Conservation (phyloP, 495 filamentous ascomycete species). For the Aspergillus coremiiformis region DNA sequence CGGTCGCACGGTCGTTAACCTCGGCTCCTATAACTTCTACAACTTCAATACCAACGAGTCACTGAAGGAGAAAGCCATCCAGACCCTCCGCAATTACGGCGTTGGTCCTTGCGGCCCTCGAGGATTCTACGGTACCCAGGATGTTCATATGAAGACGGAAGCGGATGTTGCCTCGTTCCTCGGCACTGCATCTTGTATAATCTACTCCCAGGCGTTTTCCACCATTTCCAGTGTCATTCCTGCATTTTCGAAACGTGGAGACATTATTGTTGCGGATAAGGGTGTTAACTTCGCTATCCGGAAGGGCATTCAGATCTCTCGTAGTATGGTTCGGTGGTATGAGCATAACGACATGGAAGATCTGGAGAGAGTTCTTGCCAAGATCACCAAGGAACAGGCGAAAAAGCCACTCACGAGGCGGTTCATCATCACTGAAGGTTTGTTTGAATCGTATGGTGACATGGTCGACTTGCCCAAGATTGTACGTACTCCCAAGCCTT, state of each 20-base stretch:
- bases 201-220: slow-evolving; percentile 92
- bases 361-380: slow-evolving; percentile 75
- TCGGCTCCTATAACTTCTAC: slow-evolving; percentile 93
- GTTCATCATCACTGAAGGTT: slow-evolving; percentile 93
- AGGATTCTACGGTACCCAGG: slow-evolving; percentile 96
- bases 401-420: slow-evolving; percentile 82
- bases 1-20: slow-evolving; percentile 83
- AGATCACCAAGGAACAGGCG: slow-evolving; percentile 78
- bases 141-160: slow-evolving; percentile 96
- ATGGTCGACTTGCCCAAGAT: slow-evolving; percentile 77
- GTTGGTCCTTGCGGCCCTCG: slow-evolving; percentile 95
- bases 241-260: slow-evolving; percentile 91
- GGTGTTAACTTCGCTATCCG: slow-evolving; percentile 91
- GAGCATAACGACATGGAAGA: slow-evolving; percentile 96
- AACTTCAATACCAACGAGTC: slow-evolving; percentile 89
- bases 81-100: slow-evolving; percentile 87
- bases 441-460: slow-evolving; percentile 89
- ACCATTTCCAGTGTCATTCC: slow-evolving; percentile 93
- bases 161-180: slow-evolving; percentile 86
- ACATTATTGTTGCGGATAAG: slow-evolving; percentile 96
- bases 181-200: slow-evolving; percentile 78
- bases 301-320: slow-evolving; percentile 86
- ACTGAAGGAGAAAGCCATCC: slow-evolving; percentile 89
- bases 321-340: slow-evolving; percentile 87
- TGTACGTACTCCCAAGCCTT: slow-evolving; percentile 41